Evolutionary conservation across 805 yeast species (phyloP), one percentile per base, ranked within the genome.

Genomic region (Saccharomycopsis olivae): DNA sequence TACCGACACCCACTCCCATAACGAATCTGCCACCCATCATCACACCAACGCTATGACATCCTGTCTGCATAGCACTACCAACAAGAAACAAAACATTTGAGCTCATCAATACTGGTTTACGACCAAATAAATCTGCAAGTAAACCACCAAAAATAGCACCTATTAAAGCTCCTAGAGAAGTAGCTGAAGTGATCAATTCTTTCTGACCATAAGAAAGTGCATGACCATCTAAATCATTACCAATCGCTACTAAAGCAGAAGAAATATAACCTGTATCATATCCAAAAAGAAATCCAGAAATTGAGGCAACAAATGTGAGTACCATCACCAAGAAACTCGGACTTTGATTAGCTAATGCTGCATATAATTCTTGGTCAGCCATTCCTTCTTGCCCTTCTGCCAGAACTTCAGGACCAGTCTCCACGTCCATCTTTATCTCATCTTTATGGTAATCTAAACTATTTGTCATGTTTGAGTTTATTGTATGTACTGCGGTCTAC

Each of bases 241-340:
- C 87, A 35, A 89, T 76, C 27, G 86, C 75, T 15, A 88, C 95
- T 52, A 89, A 67, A 0, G 96, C 96, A 15, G 94, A 78, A 3
- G 97, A 89, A 31, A 92, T 88, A 60, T 89, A 89, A 51, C 97
- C 97, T 1, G 97, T 89, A 59, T 89, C 98, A 55, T 89, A 89
- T 50, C 98, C 98, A 60, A 89, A 89, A 87, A 89, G 75, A 61
- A 88, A 86, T 1, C 97, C 97, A 0, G 96, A 87, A 47, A 89
- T 79, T 5, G 96, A 87, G 0, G 96, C 75, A 19, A 78, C 76
- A 37, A 78, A 65, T 1, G 95, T 83, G 38, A 87, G 60, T 19
- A 72, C 60, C 17, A 86, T 62, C 37, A 87, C 84, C 52, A 83
- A 61, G 5, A 66, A 59, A 9, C 89, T 69, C 3, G 84, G 78